Conservation (phyloP, 2,329 filamentous ascomycete genomes). For the Fusarium aywerte region DNA sequence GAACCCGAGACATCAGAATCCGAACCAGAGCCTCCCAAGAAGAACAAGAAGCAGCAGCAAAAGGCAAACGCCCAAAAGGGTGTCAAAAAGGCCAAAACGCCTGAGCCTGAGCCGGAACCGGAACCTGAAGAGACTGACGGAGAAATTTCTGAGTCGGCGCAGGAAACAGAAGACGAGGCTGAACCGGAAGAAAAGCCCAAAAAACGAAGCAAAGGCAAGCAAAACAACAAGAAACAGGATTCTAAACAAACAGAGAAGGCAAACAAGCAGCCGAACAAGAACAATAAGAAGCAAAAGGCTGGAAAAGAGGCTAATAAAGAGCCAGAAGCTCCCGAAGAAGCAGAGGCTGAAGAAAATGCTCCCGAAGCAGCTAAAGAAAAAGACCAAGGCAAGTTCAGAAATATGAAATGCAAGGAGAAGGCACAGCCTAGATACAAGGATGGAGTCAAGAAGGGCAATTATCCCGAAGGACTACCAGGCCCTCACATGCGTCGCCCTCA, state of each 20-base stretch:
- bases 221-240: constrained; percentile 19
- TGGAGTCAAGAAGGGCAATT: constrained; percentile 41
- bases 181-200: constrained; percentile 15
- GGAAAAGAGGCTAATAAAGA: constrained; percentile 25
- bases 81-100: constrained; percentile 10
- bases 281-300: constrained; percentile 27
- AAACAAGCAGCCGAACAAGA: constrained; percentile 23
- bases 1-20: constrained; percentile 32
- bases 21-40: constrained; percentile 27
- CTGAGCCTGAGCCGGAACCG: constrained; percentile 14
- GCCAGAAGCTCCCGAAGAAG: constrained; percentile 14
- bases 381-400: constrained; percentile 37
- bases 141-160: constrained; percentile 29
- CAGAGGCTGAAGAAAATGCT: constrained; percentile 14
- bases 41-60: constrained; percentile 26
- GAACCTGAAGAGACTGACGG: constrained; percentile 27
- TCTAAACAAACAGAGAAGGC: constrained; percentile 7
- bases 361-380: constrained; percentile 15
- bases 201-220: constrained; percentile 26
- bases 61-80: constrained; percentile 24
- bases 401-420: constrained; percentile 18
- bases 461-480: constrained; percentile 45
- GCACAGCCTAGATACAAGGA: constrained; percentile 27
- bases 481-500: constrained; percentile 54
- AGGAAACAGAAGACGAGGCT: constrained; percentile 29